A percentile compares a stretch with the other conserved stretches of the same genome.
phyloP scores from a whole-genome alignment of 139 green algal genomes.

The Chlamydomonas incerta region DNA sequence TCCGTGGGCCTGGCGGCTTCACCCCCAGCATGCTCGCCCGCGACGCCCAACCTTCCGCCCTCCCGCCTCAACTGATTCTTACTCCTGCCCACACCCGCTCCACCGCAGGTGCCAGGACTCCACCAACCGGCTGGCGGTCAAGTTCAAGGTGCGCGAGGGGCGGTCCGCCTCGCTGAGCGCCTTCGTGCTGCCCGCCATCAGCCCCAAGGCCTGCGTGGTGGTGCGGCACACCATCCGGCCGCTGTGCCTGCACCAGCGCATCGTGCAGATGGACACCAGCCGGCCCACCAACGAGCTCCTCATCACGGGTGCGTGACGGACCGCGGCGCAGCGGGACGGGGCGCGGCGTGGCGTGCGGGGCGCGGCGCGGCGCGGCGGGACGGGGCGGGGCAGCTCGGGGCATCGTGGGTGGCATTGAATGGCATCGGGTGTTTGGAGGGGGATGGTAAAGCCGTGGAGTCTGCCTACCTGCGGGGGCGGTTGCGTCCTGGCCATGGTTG shows the following conservation, averaged over 20 bases:
- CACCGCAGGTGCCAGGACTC: constrained; percentile 68
- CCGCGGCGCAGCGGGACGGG: too few species aligned
- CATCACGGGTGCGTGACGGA: constrained; percentile 51
- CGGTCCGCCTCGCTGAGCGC: constrained; percentile 33
- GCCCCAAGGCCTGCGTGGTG: constrained; percentile 63
- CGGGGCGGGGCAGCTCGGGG: too few species aligned
- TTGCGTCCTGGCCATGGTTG: too few species aligned
- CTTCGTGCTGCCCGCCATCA: constrained; percentile 66
- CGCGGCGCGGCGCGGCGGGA: too few species aligned
- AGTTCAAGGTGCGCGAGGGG: constrained; percentile 71
- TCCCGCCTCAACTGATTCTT: too few species aligned
- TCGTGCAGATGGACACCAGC: constrained; percentile 34
- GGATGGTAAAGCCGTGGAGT: too few species aligned
- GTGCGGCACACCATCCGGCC: constrained; percentile 66
- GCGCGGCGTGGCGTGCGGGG: too few species aligned
- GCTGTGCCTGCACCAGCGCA: constrained; percentile 75
- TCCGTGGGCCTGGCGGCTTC: too few species aligned
- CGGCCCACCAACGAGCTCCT: constrained; percentile 65
- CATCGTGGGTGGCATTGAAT: background rate
- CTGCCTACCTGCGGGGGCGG: too few species aligned
- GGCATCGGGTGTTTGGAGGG: background rate
- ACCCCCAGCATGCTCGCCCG: background rate
- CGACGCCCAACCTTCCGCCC: background rate
- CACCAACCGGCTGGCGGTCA: constrained; percentile 68
- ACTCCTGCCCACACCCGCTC: background rate